A percentile compares a stretch with the other conserved stretches of the same genome.
Conservation (phyloP, 257 asterid species). For the Solanum arcanum region DNA sequence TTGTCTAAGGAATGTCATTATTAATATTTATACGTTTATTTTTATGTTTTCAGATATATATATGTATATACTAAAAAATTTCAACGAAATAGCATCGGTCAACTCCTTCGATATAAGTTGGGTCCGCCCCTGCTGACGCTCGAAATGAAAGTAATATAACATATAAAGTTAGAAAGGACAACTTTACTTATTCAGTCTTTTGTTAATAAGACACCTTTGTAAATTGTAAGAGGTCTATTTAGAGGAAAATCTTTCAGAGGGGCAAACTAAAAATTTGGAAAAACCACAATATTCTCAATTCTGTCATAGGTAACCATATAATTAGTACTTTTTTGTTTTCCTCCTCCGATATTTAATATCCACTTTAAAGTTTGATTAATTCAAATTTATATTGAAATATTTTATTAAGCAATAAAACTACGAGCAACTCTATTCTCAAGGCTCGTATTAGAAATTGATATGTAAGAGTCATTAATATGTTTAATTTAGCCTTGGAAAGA, state of each 20-base stretch:
- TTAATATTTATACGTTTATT: too few species aligned
- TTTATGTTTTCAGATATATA: too few species aligned
- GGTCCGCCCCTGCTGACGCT: too few species aligned
- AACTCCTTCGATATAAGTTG: too few species aligned
- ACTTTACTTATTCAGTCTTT: not conserved
- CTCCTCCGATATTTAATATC: fast-evolving
- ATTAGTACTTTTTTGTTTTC: not conserved
- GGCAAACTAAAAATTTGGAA: not conserved
- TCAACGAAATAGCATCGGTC: too few species aligned
- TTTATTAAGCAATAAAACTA: not conserved
- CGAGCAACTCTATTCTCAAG: not conserved
- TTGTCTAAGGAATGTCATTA: too few species aligned
- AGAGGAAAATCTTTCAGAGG: not conserved
- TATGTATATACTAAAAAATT: too few species aligned
- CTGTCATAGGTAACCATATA: not conserved
- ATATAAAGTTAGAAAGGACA: not conserved
- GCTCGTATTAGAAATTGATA: not conserved
- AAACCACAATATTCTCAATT: not conserved
- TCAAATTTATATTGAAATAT: fast-evolving
- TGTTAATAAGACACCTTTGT: not conserved
- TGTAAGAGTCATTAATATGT: not conserved
- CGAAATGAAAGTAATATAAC: not conserved
- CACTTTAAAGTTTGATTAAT: not conserved
- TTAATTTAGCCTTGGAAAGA: not conserved
- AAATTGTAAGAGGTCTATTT: not conserved